phyloP scores from a whole-genome alignment of 768 basidiomycete genomes.

The Phlebiopsis flavidoalba region DNA sequence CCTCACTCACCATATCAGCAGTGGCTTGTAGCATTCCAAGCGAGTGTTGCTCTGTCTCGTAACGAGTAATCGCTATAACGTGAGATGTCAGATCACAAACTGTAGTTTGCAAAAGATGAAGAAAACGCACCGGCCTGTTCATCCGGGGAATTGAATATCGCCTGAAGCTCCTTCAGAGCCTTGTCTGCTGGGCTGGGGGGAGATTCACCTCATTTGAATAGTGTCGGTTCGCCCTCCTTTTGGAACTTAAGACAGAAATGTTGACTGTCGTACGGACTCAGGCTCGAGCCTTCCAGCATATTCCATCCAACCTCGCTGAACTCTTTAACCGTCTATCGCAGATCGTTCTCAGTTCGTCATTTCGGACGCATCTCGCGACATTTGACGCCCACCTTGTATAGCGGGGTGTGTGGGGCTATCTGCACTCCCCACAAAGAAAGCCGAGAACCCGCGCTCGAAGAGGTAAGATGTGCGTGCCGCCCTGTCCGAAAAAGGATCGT shows the following conservation, averaged over 20 bases:
- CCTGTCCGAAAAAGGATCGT: conserved; percentile 1
- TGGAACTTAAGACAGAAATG: conserved; percentile 2
- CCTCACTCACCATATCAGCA: not conserved
- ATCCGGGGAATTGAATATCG: not conserved
- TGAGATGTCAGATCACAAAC: not conserved
- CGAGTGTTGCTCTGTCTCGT: not conserved
- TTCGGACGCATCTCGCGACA: not conserved
- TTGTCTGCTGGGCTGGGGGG: not conserved
- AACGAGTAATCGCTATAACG: not conserved
- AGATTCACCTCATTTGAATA: not conserved
- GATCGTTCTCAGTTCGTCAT: not conserved
- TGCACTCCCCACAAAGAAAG: not conserved
- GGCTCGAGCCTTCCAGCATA: not conserved
- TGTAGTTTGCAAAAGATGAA: not conserved
- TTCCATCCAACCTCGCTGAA: not conserved
- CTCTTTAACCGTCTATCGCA: not conserved
- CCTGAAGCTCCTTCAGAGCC: not conserved
- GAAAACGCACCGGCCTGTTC: not conserved
- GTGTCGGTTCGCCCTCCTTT: not conserved
- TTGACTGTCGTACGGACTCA: not conserved
- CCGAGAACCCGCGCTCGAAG: not conserved
- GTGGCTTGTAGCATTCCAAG: not conserved
- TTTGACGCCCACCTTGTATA: not conserved
- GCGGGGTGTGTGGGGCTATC: not conserved
- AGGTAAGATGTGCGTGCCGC: conserved; percentile 2